phyloP scores from a whole-genome alignment of 225 moss, liverwort and hornwort species.

The Physcomitrium patens region DNA sequence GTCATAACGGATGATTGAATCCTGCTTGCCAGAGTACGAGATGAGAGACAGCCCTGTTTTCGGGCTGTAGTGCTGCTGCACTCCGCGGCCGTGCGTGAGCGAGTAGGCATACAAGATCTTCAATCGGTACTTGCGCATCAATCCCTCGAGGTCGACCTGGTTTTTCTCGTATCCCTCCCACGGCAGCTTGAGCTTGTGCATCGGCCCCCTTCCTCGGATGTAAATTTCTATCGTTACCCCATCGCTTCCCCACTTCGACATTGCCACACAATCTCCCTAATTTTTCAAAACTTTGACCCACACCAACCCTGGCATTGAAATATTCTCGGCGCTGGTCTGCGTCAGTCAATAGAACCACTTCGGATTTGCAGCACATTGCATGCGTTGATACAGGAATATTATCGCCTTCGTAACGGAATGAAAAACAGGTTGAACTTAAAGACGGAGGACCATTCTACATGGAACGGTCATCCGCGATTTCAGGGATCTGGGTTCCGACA shows the following conservation, averaged over 20 bases:
- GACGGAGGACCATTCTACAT: neutral
- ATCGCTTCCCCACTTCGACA: conserved; percentile 61
- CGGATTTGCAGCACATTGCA: neutral
- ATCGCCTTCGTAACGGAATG: neutral
- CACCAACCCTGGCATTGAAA: neutral
- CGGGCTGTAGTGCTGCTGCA: conserved; percentile 46
- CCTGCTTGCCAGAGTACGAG: conserved; percentile 50
- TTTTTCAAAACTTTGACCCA: neutral
- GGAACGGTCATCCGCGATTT: conserved; percentile 6
- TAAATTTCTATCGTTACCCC: conserved; percentile 56
- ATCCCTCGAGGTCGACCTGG: conserved; percentile 50
- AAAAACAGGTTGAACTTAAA: neutral
- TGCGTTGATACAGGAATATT: neutral
- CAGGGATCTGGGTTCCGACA: neutral
- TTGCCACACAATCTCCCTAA: conserved; percentile 16
- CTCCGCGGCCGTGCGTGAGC: conserved; percentile 47
- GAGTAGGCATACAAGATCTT: conserved; percentile 49
- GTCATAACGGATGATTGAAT: conserved; percentile 53
- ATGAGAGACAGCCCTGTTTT: conserved; percentile 50
- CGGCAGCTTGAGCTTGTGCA: conserved; percentile 53
- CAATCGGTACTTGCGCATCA: conserved; percentile 49
- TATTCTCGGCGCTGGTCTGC: neutral
- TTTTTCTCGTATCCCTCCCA: conserved; percentile 57
- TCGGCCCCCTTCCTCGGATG: conserved; percentile 51
- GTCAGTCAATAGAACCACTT: neutral